Evolutionary conservation across 2,329 filamentous ascomycete species (phyloP), one percentile per base, ranked within the genome.

Genomic region (Cladosporium sp.): DNA sequence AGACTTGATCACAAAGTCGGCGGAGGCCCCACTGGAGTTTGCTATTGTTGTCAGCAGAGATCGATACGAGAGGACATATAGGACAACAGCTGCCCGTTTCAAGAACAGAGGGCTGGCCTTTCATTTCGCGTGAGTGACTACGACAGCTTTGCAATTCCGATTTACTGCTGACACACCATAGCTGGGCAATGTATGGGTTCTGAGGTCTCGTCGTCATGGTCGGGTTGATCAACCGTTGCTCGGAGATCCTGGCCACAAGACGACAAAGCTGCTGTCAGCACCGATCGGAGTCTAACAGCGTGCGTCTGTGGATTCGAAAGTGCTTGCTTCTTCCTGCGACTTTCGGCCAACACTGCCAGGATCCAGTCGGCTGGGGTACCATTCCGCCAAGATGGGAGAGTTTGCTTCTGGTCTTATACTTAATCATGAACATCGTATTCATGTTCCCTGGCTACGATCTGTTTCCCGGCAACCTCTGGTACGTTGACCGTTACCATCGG

Each of bases 321-420:
- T 71, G 81, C 69, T 56, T 85, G 11, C 75, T 81, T 10, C 72
- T 81, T 11, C 80, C 83, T 4, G 77, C 80, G 1, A 76, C 81
- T 0, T 78, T 83, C 44, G 77, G 78, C 28, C 73, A 77, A 16
- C 77, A 79, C 55, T 78, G 78, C 49, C 79, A 80, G 28, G 78
- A 79, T 33, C 73, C 76, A 0, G 68, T 81, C 1, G 76, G 79
- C 7, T 80, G 78, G 68, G 80, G 78, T 67, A 82, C 80, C 1
- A 79, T 85, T 40, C 82, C 83, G 2, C 81, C 80, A 1, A 79
- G 83, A 12, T 74, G 82, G 0, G 82, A 85, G 64, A 78, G 78
- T 5, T 67, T 84, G 1, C 74, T 81, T 2, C 77, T 85, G 3
- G 37, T 76, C 1, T 68, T 77, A 0, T 85, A 82, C 67, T 80